Base-by-base conservation (phyloP, 2,329 filamentous ascomycete genomes). In the Fusarium aywerte region DNA sequence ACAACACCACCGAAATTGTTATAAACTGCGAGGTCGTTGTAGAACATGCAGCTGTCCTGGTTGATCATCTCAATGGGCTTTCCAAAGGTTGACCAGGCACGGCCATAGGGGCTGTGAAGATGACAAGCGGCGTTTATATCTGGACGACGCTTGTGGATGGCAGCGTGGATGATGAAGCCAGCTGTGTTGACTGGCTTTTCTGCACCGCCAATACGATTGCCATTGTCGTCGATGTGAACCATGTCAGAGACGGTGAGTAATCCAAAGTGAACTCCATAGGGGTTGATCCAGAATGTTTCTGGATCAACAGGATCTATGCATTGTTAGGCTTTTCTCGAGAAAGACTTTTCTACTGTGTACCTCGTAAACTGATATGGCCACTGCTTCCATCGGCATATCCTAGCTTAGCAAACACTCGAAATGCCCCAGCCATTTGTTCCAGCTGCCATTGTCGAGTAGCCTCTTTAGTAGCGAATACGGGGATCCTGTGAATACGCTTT, bases 71-170 rank as follows among this genome's bases (percentile, higher is more conserved):
- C 89, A 10, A 92, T 79, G 0, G 83, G 84, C 7, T 78, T 80
- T 1, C 82, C 88, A 73, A 92, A 91, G 0, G 83, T 81, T 32
- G 83, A 86, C 88, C 88, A 92, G 0, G 89, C 88, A 42, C 89
- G 85, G 2, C 89, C 89, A 13, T 85, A 83, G 16, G 82, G 83
- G 16, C 84, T 85, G 74, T 92, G 90, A 16, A 86, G 84, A 68
- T 92, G 90, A 73, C 89, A 91, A 6, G 88, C 86, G 1, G 89
- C 89, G 67, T 87, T 82, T 39, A 89, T 86, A 71, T 90, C 84
- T 3, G 86, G 86, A 31, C 89, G 78, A 2, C 85, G 85, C 75
- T 86, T 87, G 76, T 90, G 85, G 15, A 92, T 80, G 5, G 88
- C 88, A 11, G 82, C 83, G 75, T 92, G 90, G 56, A 92, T 92